Evolutionary conservation across 352 stramenopile species (phyloP).

Genomic region (Globisporangium alternatum): DNA sequence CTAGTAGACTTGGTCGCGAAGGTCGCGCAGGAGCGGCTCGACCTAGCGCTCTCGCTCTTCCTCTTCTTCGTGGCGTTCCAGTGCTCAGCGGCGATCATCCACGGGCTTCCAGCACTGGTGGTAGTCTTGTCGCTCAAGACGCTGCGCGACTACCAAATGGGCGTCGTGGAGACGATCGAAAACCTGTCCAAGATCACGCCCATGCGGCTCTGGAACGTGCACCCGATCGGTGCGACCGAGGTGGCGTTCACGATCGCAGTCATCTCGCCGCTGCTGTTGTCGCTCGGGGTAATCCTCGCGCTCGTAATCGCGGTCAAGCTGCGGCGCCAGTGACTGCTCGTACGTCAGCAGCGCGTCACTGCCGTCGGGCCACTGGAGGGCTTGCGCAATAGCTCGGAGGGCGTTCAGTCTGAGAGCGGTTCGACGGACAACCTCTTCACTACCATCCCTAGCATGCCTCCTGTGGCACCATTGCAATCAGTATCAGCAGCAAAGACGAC

Average conservation of each 20-base stretch:
- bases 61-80: constrained; percentile 27
- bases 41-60: constrained; percentile 28
- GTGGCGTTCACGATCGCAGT: constrained; percentile 1
- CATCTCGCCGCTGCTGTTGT: constrained; percentile 7
- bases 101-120: neutral
- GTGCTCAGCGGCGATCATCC: constrained; percentile 14
- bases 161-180: neutral
- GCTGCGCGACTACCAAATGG: constrained; percentile 9
- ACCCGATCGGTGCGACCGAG: neutral
- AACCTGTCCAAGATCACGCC: constrained; percentile 11
- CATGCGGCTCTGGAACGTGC: constrained; percentile 16
- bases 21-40: constrained; percentile 27
- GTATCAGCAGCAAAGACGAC: neutral
- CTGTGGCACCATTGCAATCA: neutral
- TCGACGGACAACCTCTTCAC: neutral
- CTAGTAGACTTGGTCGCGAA: constrained; percentile 26
- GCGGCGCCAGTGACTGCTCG: neutral
- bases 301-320: neutral
- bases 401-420: neutral
- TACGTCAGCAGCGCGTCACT: neutral
- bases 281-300: neutral
- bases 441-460: neutral
- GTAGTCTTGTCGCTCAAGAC: constrained; percentile 7
- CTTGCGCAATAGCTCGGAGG: neutral
- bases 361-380: neutral